A percentile compares a stretch with the other conserved stretches of the same genome.
phyloP scores from a whole-genome alignment of 2,329 filamentous ascomycete genomes.

The Fusarium subglutinans region DNA sequence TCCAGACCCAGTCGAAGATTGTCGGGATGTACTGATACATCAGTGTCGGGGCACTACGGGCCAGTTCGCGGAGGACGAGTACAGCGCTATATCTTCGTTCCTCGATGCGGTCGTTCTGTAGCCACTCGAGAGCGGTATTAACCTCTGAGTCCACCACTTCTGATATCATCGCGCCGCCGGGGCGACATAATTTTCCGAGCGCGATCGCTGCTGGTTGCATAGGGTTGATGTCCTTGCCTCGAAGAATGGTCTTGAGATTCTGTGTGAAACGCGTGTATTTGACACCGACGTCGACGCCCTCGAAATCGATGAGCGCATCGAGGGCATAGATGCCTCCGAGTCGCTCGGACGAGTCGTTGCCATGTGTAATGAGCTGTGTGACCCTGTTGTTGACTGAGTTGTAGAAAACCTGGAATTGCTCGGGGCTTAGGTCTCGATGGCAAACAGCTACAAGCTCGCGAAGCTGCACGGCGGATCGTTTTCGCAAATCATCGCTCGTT shows the following conservation, averaged over 20 bases:
- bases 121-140: slow-evolving; percentile 94
- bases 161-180: slow-evolving; percentile 91
- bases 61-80: slow-evolving; percentile 87
- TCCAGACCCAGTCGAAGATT: slow-evolving; percentile 96
- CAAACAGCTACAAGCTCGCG: slow-evolving; percentile 64
- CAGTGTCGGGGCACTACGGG: slow-evolving; percentile 90
- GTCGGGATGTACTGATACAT: slow-evolving; percentile 96
- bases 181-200: slow-evolving; percentile 88
- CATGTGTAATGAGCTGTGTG: slow-evolving; percentile 78
- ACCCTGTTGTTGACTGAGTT: slow-evolving; percentile 66
- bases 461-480: slow-evolving; percentile 63
- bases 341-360: slow-evolving; percentile 86
- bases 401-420: slow-evolving; percentile 75
- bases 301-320: slow-evolving; percentile 93
- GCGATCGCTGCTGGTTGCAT: slow-evolving; percentile 92
- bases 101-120: slow-evolving; percentile 94
- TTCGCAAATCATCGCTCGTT: slow-evolving; percentile 59
- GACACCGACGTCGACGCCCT: slow-evolving; percentile 89
- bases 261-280: slow-evolving; percentile 96
- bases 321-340: slow-evolving; percentile 92
- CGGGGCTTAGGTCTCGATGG: slow-evolving; percentile 78
- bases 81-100: slow-evolving; percentile 93
- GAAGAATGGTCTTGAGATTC: slow-evolving; percentile 85
- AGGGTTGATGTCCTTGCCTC: slow-evolving; percentile 89
- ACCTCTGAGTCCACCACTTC: slow-evolving; percentile 97